Base-by-base conservation (phyloP, 192 early-diverging fungal genomes). In the Gamsiella multidivaricata region DNA sequence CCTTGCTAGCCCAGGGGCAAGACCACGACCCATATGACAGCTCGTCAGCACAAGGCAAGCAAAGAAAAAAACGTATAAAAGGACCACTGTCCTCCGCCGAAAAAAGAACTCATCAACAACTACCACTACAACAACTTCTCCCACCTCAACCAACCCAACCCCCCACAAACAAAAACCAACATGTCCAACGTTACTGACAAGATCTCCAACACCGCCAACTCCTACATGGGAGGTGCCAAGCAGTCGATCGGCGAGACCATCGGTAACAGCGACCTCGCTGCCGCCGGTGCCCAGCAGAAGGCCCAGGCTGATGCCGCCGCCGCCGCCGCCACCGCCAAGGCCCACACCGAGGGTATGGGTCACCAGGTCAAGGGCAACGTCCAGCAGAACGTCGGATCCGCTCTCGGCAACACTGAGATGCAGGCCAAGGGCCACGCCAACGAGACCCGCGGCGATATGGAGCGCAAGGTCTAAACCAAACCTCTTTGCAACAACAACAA, bases 151-250 rank as follows among this genome's bases (percentile, higher is more conserved):
- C 46, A 49, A 49, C 46, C 22, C 9, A 9, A 9, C 46, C 31
- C 7, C 52, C n/a, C n/a, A n/a, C 52, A 54, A 26, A 54, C 25
- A 54, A 32, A 54, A 25, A 26, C 32, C 11, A 39, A 34, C 32
- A 34, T 39, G n/a, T 39, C 36, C 61, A 62, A 62, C 42, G 51
- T 72, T 32, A 49, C 61, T 25, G 70, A 63, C 32, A 39, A 52
- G 18, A 7, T 72, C 41, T 32, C 52, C 17, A 72, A 72, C 70
- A 52, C 53, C 61, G 37, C 54, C 37, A 72, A 64, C 70, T 39
- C 60, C 26, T 52, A 51, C 37, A 50, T 72, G 23, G 70, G 70
- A 32, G 43, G 54, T 32, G 61, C 70, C 54, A 72, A 72, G 70
- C 61, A 72, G 25, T 33, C 61, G 61, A 28, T 72, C 12, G 70